A percentile compares a stretch with the other conserved stretches of the same genome.
These are phyloP conservation scores for Parascedosporium putredinis DNA, from an alignment of 2,329 filamentous ascomycete genomes.

Conservation along the genomic window DNA sequence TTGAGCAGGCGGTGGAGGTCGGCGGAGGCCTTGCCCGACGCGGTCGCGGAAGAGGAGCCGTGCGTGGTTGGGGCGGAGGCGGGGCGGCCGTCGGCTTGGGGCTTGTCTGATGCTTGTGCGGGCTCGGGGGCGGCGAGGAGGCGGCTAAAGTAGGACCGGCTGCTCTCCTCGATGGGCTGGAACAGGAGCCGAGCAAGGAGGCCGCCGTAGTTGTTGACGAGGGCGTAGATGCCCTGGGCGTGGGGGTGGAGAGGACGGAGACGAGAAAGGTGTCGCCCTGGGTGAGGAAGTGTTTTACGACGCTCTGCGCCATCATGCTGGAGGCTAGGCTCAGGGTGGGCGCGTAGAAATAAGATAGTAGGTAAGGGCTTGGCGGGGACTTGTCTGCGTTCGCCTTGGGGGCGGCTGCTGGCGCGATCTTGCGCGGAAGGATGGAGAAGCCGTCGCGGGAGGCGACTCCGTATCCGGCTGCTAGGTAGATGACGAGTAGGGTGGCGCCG, in stretches of 20 bases:
- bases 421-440: conserved; percentile 57
- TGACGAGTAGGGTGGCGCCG: conserved; percentile 52
- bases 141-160: conserved; percentile 78
- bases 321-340: conserved; percentile 61
- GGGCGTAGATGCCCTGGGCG: conserved; percentile 82
- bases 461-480: conserved; percentile 58
- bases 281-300: conserved; percentile 87
- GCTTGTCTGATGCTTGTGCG: too few species aligned
- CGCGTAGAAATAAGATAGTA: conserved; percentile 53
- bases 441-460: conserved; percentile 42
- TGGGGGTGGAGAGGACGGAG: conserved; percentile 64
- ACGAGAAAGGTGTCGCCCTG: conserved; percentile 91
- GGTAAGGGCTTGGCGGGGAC: conserved; percentile 26
- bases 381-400: not conserved
- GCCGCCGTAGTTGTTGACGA: conserved; percentile 91
- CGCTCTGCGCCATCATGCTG: conserved; percentile 79
- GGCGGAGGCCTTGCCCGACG: conserved; percentile 28
- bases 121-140: conserved; percentile 40
- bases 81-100: too few species aligned
- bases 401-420: not conserved
- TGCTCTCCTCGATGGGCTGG: conserved; percentile 91
- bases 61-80: too few species aligned
- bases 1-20: conserved; percentile 57
- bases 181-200: conserved; percentile 81
- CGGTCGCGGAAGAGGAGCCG: too few species aligned